Percentiles rank a stretch among this genome's conserved stretches.
These are phyloP conservation scores for Pleomassaria siparia DNA, from an alignment of 2,329 filamentous ascomycete species.

Conservation along the genomic window DNA sequence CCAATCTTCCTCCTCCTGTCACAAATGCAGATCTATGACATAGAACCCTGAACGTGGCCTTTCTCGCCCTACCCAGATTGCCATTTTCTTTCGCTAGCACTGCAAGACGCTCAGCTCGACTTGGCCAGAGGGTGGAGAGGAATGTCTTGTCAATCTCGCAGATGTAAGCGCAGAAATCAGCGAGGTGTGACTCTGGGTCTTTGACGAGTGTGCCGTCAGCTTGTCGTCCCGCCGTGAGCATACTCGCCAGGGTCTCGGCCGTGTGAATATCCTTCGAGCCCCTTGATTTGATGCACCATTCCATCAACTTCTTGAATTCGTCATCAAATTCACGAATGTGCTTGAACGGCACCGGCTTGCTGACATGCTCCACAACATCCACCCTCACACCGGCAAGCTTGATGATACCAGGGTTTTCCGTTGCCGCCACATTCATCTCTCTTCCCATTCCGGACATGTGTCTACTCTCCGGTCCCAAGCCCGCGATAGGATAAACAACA, in stretches of 20 bases:
- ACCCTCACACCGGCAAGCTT: conserved; percentile 8
- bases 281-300: conserved; percentile 6
- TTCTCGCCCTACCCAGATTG: not conserved
- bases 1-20: conserved; percentile 12
- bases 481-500: conserved; percentile 7
- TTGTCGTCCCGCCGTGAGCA: conserved; percentile 10
- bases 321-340: not conserved
- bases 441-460: conserved; percentile 5
- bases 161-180: conserved; percentile 11
- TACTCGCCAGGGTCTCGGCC: conserved; percentile 2
- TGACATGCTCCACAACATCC: conserved; percentile 4
- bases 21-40: conserved; percentile 15
- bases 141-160: not conserved
- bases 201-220: conserved; percentile 2
- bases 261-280: not conserved
- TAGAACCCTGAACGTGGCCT: conserved; percentile 10
- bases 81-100: not conserved
- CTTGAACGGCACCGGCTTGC: not conserved
- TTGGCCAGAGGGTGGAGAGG: not conserved
- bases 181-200: conserved; percentile 4
- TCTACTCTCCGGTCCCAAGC: conserved; percentile 2
- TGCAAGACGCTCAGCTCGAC: not conserved
- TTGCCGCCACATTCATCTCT: not conserved
- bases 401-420: not conserved
- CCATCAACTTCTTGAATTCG: not conserved